Conservation (phyloP, 1,284 basidiomycete species). For the Leccinum solheimii region DNA sequence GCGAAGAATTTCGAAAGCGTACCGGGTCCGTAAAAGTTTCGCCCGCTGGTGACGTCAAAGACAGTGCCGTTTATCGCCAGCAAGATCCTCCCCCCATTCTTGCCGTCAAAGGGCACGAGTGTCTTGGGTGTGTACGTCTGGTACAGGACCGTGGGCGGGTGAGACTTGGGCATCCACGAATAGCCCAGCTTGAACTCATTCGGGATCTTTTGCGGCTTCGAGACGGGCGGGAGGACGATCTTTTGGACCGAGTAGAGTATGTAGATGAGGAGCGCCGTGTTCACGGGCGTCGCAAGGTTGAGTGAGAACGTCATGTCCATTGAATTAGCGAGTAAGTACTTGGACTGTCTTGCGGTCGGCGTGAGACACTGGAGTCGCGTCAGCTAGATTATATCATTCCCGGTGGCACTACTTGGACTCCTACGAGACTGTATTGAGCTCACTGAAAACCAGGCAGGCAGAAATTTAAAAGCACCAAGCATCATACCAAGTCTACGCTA, state of each 20-base stretch:
- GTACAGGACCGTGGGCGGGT: conserved; percentile 76
- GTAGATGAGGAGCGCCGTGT: conserved; percentile 74
- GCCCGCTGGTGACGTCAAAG: conserved; percentile 88
- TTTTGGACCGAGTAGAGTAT: conserved; percentile 76
- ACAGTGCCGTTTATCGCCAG: conserved; percentile 87
- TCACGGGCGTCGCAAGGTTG: conserved; percentile 66
- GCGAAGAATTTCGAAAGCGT: conserved; percentile 11
- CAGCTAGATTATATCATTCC: too few species aligned
- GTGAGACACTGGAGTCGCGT: too few species aligned
- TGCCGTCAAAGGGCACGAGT: conserved; percentile 67
- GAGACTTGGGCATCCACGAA: conserved; percentile 82
- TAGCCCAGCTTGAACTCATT: conserved; percentile 77
- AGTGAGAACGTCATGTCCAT: conserved; percentile 33
- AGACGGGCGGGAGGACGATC: conserved; percentile 67
- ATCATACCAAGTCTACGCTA: background rate
- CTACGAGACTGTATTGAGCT: too few species aligned
- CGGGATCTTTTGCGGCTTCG: conserved; percentile 51
- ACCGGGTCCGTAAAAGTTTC: conserved; percentile 93
- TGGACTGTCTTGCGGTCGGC: too few species aligned
- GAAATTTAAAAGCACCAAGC: background rate
- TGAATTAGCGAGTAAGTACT: too few species aligned
- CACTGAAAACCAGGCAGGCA: too few species aligned
- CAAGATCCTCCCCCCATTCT: conserved; percentile 70
- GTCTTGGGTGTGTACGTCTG: conserved; percentile 77
- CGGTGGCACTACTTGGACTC: too few species aligned